These are phyloP conservation scores for Arthrobotrys musiformis DNA, from an alignment of 2,329 filamentous ascomycete species.

Conservation along the genomic window DNA sequence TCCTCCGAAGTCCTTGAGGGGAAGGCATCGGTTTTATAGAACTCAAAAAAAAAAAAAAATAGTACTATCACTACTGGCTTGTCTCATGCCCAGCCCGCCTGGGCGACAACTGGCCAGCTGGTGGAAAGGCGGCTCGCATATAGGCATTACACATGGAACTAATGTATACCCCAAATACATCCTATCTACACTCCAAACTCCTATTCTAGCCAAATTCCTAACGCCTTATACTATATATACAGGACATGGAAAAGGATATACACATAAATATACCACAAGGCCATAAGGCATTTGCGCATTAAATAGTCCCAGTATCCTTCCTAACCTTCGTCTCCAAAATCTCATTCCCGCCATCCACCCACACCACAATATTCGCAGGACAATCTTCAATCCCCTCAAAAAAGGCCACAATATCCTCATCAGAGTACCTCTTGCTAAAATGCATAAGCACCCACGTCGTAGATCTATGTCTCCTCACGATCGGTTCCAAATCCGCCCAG, in stretches of 20 bases:
- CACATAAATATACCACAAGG: neutral
- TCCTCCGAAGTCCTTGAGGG: too few species aligned
- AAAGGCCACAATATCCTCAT: constrained; percentile 63
- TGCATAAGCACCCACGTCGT: constrained; percentile 67
- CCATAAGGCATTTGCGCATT: neutral
- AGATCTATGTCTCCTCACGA: constrained; percentile 64
- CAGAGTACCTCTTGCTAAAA: constrained; percentile 66
- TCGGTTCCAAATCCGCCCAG: constrained; percentile 65
- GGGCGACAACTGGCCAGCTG: too few species aligned
- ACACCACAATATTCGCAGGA: constrained; percentile 66
- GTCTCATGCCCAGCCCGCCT: too few species aligned
- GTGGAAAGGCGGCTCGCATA: too few species aligned
- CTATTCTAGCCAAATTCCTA: neutral
- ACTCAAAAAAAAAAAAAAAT: too few species aligned
- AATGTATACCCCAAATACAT: neutral
- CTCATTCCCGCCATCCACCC: constrained; percentile 63
- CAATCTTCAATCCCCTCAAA: constrained; percentile 63
- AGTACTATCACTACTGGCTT: too few species aligned
- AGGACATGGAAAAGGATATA: neutral
- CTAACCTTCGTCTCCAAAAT: constrained; percentile 4
- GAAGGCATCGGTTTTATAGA: too few species aligned
- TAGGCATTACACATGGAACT: too few species aligned
- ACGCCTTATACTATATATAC: neutral
- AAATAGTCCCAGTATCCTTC: constrained; percentile 8
- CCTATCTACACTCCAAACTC: too few species aligned